Evolutionary conservation across 148 eudicot genomes (phyloP), one percentile per base, ranked within the genome.

Genomic region (Vaccinium macrocarpon): DNA sequence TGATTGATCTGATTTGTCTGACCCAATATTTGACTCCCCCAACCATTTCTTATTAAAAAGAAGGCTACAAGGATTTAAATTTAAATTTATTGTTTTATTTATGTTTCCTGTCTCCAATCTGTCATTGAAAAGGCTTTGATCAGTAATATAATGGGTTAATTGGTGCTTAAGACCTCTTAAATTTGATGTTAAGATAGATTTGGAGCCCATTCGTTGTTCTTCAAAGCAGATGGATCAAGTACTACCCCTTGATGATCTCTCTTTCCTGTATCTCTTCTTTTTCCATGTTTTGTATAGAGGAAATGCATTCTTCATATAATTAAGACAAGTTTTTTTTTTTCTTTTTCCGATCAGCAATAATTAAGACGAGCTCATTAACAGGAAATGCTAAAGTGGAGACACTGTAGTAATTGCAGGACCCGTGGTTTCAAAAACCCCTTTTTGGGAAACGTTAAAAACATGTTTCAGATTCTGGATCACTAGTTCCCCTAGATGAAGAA

Each of bases 301-400:
- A 35, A 57, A 48, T 25, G 35, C 42, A 21, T n/a, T 27, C n/a
- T 29, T 84, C 19, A 5, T 38, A 48, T 82, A 21, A 81, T 35
- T 80, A 50, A 66, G 16, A 35, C 56, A 35, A n/a, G n/a, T n/a
- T n/a, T n/a, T n/a, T n/a, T n/a, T n/a, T n/a, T n/a, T n/a, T n/a
- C n/a, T n/a, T n/a, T n/a, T n/a, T n/a, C n/a, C n/a, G n/a, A n/a
- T n/a, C n/a, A n/a, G n/a, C n/a, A n/a, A n/a, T n/a, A n/a, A n/a
- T n/a, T n/a, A n/a, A n/a, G n/a, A n/a, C n/a, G n/a, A 83, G 9
- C 16, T 77, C 15, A 19, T 91, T 86, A 70, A 87, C 92, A 92
- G 98, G 94, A 91, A 61, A 90, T 94, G 95, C 89, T 94, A n/a
- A 79, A 84, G 88, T 82, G 92, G 94, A 50, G 90, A 94, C 83